Base-by-base conservation (phyloP, 306 rosid genomes). In the Boehmeria nivea region DNA sequence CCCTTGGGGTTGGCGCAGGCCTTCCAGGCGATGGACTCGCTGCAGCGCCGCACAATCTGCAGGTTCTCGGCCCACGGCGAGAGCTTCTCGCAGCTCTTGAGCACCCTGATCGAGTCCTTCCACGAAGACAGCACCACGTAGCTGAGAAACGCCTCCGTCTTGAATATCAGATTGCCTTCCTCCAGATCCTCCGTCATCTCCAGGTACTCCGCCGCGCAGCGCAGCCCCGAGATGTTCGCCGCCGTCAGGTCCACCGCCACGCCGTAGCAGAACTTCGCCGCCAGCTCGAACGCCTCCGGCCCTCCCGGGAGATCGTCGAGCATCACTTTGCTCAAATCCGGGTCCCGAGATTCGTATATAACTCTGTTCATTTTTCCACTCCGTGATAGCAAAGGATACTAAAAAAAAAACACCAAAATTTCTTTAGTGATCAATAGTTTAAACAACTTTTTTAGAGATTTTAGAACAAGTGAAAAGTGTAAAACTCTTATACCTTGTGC, bases 1-100 rank as follows among this genome's bases (percentile, higher is more conserved):
- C 99, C 99, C 68, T 85, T 93, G 5, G 99, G 99, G 76, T 87
- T 93, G 3, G 99, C 95, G 67, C 99, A 93, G 33, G 99, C 96
- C 57, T 93, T 93, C 96, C 96, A 93, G 27, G 99, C 96, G 18
- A 93, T 93, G 23, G 99, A 93, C 73, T 93, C 99, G 6, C 96
- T 85, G 78, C 96, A 93, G 61, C 99, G 51, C 19, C 96, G 71
- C 22, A 93, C 96, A 15, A 93, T 93, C 66, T 93, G 99, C 27
- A 93, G 94, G 49, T 87, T 93, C 51, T 93, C 99, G 0, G 99
- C 87, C 99, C 99, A 93, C 0, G 99, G 99, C 0, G 96, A 85
- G 57, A 93, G 84, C 75, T 88, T 87, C 75, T 93, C 95, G 26
- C 95, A 87, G 73, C 89, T 93, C 70, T 93, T 93, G 76, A 87